A percentile compares a stretch with the other conserved stretches of the same genome.
These are phyloP conservation scores for Cyberlindnera japonica DNA, from an alignment of 805 yeast species.

Conservation along the genomic window DNA sequence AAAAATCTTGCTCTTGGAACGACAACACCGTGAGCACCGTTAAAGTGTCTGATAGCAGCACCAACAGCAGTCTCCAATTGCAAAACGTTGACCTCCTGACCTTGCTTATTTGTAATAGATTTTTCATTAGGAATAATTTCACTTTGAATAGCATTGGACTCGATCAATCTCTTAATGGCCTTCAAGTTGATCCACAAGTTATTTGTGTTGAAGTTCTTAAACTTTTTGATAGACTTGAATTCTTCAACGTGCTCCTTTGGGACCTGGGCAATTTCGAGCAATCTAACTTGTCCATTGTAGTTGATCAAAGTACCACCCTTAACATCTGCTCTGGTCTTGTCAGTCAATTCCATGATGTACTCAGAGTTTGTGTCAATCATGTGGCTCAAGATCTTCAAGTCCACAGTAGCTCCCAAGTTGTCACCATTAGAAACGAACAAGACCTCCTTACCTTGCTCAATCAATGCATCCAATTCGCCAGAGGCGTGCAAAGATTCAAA, in stretches of 20 bases:
- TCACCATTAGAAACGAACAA: conserved; percentile 97
- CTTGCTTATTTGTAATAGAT: conserved; percentile 61
- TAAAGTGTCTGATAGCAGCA: conserved; percentile 96
- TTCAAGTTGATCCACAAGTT: conserved; percentile 95
- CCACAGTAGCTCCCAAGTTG: conserved; percentile 97
- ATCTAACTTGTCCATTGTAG: conserved; percentile 90
- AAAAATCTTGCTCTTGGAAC: conserved; percentile 97
- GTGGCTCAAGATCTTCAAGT: conserved; percentile 82
- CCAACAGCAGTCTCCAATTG: conserved; percentile 99
- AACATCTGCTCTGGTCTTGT: conserved; percentile 98
- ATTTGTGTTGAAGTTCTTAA: conserved; percentile 97
- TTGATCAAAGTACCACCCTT: conserved; percentile 98
- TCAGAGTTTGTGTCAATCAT: conserved; percentile 90
- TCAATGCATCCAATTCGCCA: conserved; percentile 86
- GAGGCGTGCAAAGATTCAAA: conserved; percentile 86
- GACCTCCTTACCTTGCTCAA: conserved; percentile 91
- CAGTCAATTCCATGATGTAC: conserved; percentile 97
- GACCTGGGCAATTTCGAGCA: conserved; percentile 96
- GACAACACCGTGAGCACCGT: conserved; percentile 94
- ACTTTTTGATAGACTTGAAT: conserved; percentile 95
- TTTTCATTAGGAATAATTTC: conserved; percentile 96
- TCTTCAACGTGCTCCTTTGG: conserved; percentile 98
- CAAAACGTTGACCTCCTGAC: conserved; percentile 79
- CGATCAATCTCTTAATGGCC: conserved; percentile 91
- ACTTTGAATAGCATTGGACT: conserved; percentile 72